These are phyloP conservation scores for Leccinum obscurum DNA, from an alignment of 768 basidiomycete species.

Conservation along the genomic window DNA sequence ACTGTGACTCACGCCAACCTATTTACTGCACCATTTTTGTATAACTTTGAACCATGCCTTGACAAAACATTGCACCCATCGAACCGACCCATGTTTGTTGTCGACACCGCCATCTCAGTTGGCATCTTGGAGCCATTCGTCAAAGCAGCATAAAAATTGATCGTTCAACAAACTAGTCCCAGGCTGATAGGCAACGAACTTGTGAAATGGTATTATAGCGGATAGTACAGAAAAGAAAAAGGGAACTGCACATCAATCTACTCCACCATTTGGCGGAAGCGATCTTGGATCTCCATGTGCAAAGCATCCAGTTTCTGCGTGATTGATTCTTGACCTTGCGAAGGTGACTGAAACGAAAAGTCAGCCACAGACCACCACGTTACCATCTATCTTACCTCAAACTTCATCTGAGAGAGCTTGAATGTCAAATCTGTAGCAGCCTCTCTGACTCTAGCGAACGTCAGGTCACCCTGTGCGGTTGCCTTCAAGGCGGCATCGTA, in stretches of 20 bases:
- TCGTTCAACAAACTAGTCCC: background rate
- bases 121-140: background rate
- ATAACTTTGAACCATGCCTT: background rate
- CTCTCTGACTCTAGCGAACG: slow-evolving; percentile 87
- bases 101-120: background rate
- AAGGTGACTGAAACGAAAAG: slow-evolving; percentile 64
- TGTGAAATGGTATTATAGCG: slow-evolving; percentile 20
- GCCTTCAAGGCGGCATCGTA: slow-evolving; percentile 88
- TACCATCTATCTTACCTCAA: slow-evolving; percentile 63
- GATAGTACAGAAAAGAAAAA: slow-evolving; percentile 20
- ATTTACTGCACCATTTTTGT: background rate
- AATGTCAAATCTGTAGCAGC: slow-evolving; percentile 85
- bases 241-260: slow-evolving; percentile 36
- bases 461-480: slow-evolving; percentile 78
- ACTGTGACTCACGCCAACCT: too few species aligned
- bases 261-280: slow-evolving; percentile 85
- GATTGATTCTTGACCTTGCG: slow-evolving; percentile 83
- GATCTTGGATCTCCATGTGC: slow-evolving; percentile 86
- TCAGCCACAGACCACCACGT: slow-evolving; percentile 10
- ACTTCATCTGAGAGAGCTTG: slow-evolving; percentile 99
- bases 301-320: slow-evolving; percentile 80
- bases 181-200: background rate
- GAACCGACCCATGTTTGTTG: background rate
- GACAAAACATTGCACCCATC: background rate
- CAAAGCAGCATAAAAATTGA: background rate